Evolutionary conservation across 331 rosid genomes (phyloP).

Genomic region (Malus hybrid): DNA sequence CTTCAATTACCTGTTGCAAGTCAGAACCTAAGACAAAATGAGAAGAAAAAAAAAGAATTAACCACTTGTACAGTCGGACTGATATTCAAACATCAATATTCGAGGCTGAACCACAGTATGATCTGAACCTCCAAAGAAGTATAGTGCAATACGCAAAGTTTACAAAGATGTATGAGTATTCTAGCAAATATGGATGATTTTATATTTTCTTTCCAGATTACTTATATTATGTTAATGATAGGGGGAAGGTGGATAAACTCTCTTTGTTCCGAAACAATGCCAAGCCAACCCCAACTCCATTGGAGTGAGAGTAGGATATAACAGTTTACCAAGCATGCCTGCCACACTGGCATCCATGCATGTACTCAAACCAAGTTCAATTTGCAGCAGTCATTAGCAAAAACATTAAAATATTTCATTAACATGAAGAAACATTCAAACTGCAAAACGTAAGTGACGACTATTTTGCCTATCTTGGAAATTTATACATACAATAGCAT

Average conservation of each 20-base stretch:
- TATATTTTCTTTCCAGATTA: not conserved
- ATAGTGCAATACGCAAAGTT: not conserved
- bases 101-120: not conserved
- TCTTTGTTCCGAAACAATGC: not conserved
- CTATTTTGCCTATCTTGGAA: not conserved
- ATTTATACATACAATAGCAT: not conserved
- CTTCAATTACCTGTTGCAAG: slow-evolving; percentile 61
- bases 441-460: not conserved
- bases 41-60: not conserved
- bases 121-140: not conserved
- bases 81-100: not conserved
- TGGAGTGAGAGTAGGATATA: not conserved
- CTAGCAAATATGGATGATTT: not conserved
- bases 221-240: not conserved
- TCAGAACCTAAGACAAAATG: slow-evolving; percentile 49
- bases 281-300: not conserved
- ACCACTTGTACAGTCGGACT: not conserved
- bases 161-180: not conserved
- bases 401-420: not conserved
- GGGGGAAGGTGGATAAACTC: not conserved
- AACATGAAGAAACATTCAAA: not conserved
- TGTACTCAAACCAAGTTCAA: not conserved
- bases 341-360: not conserved
- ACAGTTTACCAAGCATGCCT: not conserved
- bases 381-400: not conserved